These are phyloP conservation scores for Capsella rubella DNA, from an alignment of 441 rosid species.

Conservation along the genomic window DNA sequence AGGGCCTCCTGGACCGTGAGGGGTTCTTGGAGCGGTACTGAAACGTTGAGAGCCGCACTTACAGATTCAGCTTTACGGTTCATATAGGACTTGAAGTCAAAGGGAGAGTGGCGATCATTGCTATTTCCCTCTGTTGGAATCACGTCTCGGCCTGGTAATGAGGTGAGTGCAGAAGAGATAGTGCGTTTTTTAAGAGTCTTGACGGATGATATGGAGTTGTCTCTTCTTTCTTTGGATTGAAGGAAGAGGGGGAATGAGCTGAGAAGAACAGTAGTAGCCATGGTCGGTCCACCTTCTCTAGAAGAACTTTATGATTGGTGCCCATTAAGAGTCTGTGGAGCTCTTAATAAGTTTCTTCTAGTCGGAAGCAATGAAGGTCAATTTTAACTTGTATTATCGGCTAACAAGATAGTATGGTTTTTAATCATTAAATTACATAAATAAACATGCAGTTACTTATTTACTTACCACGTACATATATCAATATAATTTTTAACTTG, in stretches of 20 bases:
- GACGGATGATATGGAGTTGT: constrained; percentile 13
- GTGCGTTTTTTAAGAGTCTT: constrained; percentile 18
- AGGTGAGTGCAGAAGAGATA: constrained; percentile 22
- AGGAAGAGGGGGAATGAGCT: constrained; percentile 6
- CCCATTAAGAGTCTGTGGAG: not conserved
- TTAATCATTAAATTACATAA: too few species aligned
- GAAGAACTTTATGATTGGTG: too few species aligned
- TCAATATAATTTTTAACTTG: too few species aligned
- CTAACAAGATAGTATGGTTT: too few species aligned
- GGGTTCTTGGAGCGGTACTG: constrained; percentile 41
- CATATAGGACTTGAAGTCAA: constrained; percentile 47
- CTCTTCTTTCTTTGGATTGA: constrained; percentile 23
- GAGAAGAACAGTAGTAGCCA: constrained; percentile 29
- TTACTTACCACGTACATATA: too few species aligned
- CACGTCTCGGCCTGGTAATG: constrained; percentile 22
- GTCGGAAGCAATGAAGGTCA: not conserved
- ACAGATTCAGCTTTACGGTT: constrained; percentile 42
- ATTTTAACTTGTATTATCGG: too few species aligned
- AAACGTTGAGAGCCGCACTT: constrained; percentile 41
- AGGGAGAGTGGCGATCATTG: constrained; percentile 9
- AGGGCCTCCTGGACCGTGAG: constrained; percentile 38
- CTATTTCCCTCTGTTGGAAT: constrained; percentile 11
- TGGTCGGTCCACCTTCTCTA: not conserved
- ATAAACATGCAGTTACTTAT: too few species aligned
- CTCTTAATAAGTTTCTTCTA: not conserved